phyloP scores from a whole-genome alignment of 495 filamentous ascomycete genomes.

The Podospora comata region DNA sequence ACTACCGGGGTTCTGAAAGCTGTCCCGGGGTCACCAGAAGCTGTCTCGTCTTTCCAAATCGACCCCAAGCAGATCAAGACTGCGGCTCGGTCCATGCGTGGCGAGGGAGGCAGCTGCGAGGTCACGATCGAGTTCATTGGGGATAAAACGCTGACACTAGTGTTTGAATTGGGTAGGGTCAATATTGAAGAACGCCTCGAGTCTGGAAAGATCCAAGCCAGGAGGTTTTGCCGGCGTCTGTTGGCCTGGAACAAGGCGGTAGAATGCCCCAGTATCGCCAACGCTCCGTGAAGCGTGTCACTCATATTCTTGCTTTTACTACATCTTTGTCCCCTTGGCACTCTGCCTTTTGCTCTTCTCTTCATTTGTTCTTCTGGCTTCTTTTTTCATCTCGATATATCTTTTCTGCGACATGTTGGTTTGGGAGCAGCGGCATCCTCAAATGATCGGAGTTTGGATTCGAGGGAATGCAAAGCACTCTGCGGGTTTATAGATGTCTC shows the following conservation, averaged over 20 bases:
- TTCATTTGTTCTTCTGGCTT: neutral
- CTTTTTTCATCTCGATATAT: too few species aligned
- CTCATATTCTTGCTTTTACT: neutral
- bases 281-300: neutral
- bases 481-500: neutral
- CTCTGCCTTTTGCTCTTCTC: neutral
- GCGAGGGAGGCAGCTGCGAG: constrained; percentile 5
- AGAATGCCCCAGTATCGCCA: constrained; percentile 6
- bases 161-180: constrained; percentile 17
- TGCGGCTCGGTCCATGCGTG: constrained; percentile 12
- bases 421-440: neutral
- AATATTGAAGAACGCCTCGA: constrained; percentile 14
- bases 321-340: neutral
- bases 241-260: constrained; percentile 27
- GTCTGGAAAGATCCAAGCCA: constrained; percentile 33
- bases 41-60: constrained; percentile 16
- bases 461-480: neutral
- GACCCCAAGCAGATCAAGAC: constrained; percentile 25
- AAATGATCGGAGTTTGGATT: neutral
- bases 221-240: constrained; percentile 36
- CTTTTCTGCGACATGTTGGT: neutral
- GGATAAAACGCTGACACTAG: constrained; percentile 13
- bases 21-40: constrained; percentile 3
- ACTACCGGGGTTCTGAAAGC: constrained; percentile 16
- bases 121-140: constrained; percentile 14